Percentiles rank a stretch among this genome's conserved stretches.
Evolutionary conservation across 2,329 filamentous ascomycete genomes (phyloP).

Genomic region (Ceratocystis papillata): DNA sequence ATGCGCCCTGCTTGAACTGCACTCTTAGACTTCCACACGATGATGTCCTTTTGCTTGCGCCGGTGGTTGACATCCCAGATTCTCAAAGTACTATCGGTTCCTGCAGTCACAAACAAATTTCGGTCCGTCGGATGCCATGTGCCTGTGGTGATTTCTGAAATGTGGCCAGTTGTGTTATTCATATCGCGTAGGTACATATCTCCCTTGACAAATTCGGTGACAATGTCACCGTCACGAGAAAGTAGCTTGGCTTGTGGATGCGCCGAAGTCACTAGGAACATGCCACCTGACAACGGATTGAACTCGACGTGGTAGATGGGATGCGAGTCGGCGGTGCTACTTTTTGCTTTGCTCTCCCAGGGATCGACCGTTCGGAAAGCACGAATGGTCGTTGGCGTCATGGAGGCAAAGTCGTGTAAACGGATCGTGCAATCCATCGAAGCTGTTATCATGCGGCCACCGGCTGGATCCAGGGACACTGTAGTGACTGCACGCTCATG

Average conservation of each 20-base stretch:
- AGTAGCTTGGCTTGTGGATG: constrained; percentile 84
- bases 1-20: constrained; percentile 79
- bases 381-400: constrained; percentile 88
- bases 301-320: constrained; percentile 79
- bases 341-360: constrained; percentile 58
- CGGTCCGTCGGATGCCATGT: constrained; percentile 83
- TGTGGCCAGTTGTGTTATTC: constrained; percentile 94
- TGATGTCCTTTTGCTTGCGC: constrained; percentile 79
- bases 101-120: constrained; percentile 79
- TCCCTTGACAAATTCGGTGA: constrained; percentile 87
- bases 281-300: constrained; percentile 67
- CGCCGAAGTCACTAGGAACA: constrained; percentile 77
- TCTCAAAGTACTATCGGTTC: constrained; percentile 85
- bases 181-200: constrained; percentile 98
- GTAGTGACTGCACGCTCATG: constrained; percentile 82
- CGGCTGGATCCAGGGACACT: constrained; percentile 72
- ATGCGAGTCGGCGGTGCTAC: constrained; percentile 68
- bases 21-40: constrained; percentile 91
- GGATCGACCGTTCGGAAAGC: constrained; percentile 91
- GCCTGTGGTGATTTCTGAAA: constrained; percentile 80
- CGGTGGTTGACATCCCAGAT: constrained; percentile 97
- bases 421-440: constrained; percentile 87
- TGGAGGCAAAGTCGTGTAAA: constrained; percentile 86
- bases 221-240: constrained; percentile 72
- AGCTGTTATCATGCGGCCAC: constrained; percentile 75